Percentiles rank a stretch among this genome's conserved stretches.
These are phyloP conservation scores for Galeopsis tetrahit DNA, from an alignment of 257 asterid genomes.

Conservation along the genomic window DNA sequence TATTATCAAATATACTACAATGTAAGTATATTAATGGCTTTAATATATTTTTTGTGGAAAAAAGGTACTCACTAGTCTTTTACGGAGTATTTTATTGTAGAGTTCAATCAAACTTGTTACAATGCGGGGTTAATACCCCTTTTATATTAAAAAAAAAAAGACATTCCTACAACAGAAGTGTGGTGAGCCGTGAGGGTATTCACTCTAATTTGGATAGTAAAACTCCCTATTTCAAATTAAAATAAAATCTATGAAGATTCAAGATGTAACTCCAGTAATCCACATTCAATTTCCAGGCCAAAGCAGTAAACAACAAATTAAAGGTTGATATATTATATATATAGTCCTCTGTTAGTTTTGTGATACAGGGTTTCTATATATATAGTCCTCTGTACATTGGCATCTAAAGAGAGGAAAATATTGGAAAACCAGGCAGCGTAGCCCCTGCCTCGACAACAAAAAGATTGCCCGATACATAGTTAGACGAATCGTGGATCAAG, in stretches of 20 bases:
- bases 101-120: no score
- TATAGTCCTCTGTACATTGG: not conserved
- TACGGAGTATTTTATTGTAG: no score
- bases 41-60: no score
- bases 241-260: not conserved
- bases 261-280: not conserved
- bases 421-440: constrained; percentile 64
- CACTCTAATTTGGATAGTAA: no score
- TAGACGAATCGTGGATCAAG: constrained; percentile 67
- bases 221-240: not conserved
- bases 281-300: not conserved
- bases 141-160: no score
- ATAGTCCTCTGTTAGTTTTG: not conserved
- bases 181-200: no score
- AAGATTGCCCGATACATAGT: constrained; percentile 61
- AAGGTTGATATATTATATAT: not conserved
- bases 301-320: not conserved
- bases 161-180: no score
- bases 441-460: constrained; percentile 67
- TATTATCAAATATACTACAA: no score
- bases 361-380: no score
- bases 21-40: no score
- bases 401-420: constrained; percentile 68
- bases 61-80: no score
- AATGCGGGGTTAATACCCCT: no score